A percentile compares a stretch with the other conserved stretches of the same genome.
These are phyloP conservation scores for Lentinus polychrous DNA, from an alignment of 1,284 basidiomycete genomes.

Conservation along the genomic window DNA sequence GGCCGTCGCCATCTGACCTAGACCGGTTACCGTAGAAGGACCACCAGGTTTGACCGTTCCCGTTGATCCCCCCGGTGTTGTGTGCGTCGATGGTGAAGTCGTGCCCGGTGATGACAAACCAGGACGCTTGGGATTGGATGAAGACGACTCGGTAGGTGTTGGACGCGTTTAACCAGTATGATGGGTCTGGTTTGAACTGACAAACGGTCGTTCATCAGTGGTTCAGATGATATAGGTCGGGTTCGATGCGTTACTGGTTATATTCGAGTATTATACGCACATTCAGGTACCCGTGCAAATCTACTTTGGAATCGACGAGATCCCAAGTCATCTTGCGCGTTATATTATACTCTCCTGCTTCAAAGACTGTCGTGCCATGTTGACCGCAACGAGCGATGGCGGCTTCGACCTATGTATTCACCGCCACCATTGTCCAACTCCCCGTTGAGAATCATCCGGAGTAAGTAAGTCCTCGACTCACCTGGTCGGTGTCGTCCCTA, in stretches of 20 bases:
- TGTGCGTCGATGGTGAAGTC: conserved; percentile 57
- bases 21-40: conserved; percentile 37
- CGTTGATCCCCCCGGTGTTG: conserved; percentile 53
- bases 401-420: conserved; percentile 33
- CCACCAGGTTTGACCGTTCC: conserved; percentile 57
- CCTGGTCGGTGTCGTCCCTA: conserved; percentile 36
- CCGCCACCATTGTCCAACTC: neutral
- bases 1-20: conserved; percentile 49
- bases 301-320: conserved; percentile 42
- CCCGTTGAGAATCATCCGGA: neutral
- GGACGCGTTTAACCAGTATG: conserved; percentile 52
- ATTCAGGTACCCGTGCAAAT: conserved; percentile 49
- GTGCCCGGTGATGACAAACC: conserved; percentile 55
- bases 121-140: conserved; percentile 60
- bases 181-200: conserved; percentile 51
- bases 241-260: too few species aligned
- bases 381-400: conserved; percentile 49
- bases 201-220: neutral
- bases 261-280: conserved; percentile 24
- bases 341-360: conserved; percentile 42
- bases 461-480: conserved; percentile 13
- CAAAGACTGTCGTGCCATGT: conserved; percentile 40
- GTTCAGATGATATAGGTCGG: too few species aligned
- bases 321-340: conserved; percentile 58
- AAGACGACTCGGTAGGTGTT: conserved; percentile 58